Percentiles rank a stretch among this genome's conserved stretches.
Conservation (phyloP, 2,329 filamentous ascomycete genomes). For the Thielaviopsis punctulata region DNA sequence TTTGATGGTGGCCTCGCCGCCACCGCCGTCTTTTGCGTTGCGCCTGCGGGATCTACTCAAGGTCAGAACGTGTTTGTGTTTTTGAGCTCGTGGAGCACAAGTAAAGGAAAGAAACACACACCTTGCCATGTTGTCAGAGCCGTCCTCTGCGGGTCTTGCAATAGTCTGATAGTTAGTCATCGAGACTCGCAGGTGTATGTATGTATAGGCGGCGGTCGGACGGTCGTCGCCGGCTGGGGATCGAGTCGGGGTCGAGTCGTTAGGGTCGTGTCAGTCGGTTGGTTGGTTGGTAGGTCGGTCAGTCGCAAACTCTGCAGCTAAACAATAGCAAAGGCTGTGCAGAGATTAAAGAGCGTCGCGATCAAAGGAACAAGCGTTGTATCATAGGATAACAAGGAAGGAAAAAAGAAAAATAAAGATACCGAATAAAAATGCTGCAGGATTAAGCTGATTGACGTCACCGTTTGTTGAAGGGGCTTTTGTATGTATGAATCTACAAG, state of each 20-base stretch:
- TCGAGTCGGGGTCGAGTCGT: background rate
- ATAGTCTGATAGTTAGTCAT: conserved; percentile 41
- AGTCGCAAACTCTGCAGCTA: too few species aligned
- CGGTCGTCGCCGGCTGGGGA: background rate
- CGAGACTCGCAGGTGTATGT: conserved; percentile 13
- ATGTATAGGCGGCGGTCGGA: background rate
- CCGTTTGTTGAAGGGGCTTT: too few species aligned
- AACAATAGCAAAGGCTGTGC: background rate
- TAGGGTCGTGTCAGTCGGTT: background rate
- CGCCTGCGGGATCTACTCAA: conserved; percentile 35
- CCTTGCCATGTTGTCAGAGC: conserved; percentile 32
- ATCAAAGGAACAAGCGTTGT: too few species aligned
- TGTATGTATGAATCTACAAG: too few species aligned
- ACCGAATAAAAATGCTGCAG: too few species aligned
- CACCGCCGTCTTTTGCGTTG: conserved; percentile 55
- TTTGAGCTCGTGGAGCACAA: background rate
- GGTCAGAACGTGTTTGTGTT: background rate
- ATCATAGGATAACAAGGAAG: too few species aligned
- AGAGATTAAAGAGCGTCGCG: too few species aligned
- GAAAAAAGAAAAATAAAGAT: too few species aligned
- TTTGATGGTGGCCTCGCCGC: conserved; percentile 70
- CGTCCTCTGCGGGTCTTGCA: conserved; percentile 14
- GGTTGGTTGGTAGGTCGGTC: too few species aligned
- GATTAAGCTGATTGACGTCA: too few species aligned
- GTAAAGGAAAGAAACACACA: conserved; percentile 15